Percentiles rank a stretch among this genome's conserved stretches.
Evolutionary conservation across 208 protist genomes (phyloP).

Genomic region (Leishmania braziliensis): DNA sequence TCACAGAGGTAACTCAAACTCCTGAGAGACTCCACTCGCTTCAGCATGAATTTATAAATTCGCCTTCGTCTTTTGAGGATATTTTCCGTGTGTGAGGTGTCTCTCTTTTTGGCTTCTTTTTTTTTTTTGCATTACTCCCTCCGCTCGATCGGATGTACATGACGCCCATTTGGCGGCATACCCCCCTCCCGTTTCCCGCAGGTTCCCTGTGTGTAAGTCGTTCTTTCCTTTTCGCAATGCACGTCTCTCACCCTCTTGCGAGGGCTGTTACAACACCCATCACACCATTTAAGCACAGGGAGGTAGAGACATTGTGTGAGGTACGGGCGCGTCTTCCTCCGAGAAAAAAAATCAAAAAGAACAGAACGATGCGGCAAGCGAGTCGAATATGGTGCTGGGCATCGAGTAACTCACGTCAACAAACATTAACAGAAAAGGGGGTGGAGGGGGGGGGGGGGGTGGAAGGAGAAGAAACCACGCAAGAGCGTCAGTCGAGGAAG

Average conservation of each 20-base stretch:
- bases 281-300: background rate
- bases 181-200: background rate
- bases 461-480: background rate
- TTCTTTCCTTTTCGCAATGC: background rate
- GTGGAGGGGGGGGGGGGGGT: background rate
- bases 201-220: background rate
- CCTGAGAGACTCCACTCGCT: background rate
- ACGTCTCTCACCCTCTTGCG: background rate
- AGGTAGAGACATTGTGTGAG: background rate
- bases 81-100: background rate
- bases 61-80: background rate
- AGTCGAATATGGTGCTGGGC: background rate
- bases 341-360: background rate
- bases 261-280: background rate
- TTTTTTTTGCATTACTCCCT: background rate
- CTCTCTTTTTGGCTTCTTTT: background rate
- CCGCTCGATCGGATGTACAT: background rate
- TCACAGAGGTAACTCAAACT: background rate
- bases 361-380: background rate
- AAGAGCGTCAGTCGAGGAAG: background rate
- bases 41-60: background rate
- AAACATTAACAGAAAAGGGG: background rate
- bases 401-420: background rate
- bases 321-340: background rate
- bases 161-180: background rate